Base-by-base conservation (phyloP, 257 asterid genomes). In the Rauvolfia tetraphylla region DNA sequence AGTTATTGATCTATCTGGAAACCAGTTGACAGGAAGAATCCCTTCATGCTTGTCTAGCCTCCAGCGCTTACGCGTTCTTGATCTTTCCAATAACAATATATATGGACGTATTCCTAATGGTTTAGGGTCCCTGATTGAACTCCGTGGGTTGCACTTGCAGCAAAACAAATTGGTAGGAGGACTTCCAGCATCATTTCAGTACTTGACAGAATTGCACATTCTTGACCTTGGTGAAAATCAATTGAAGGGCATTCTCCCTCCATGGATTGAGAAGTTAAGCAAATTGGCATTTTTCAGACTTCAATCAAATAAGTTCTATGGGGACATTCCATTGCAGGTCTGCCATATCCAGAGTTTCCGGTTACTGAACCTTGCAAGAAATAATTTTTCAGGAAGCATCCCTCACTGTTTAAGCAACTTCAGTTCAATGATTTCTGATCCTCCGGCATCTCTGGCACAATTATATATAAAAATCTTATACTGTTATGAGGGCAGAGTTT, bases 71-170 rank as follows among this genome's bases (percentile, higher is more conserved):
- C n/a, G n/a, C n/a, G n/a, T n/a, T n/a, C n/a, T n/a, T n/a, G n/a
- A n/a, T n/a, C n/a, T n/a, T n/a, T n/a, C n/a, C n/a, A n/a, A n/a
- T n/a, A n/a, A n/a, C n/a, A n/a, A n/a, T n/a, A n/a, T n/a, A n/a
- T n/a, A n/a, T n/a, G n/a, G n/a, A 81, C 23, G 68, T 39, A 81
- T 86, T 54, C 84, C 89, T 9, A 25, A 70, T 44, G 76, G 82
- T 14, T 20, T 79, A 25, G 76, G 86, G 18, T 54, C 22, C 49
- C 13, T 83, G 23, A 29, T 23, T 3, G 20, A 20, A 2, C 84
- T 85, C 17, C 25, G 10, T n/a, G 73, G 81, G 17, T 46, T 83
- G 73, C 85, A 83, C 72, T 53, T 85, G 62, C 82, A 81, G 1
- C 33, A 42, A 42, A 85, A 85, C 82, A 83, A 70, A 46, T 73